Percentiles rank a stretch among this genome's conserved stretches.
Conservation (phyloP, 495 filamentous ascomycete genomes). For the Hypomontagnella submonticulosa region DNA sequence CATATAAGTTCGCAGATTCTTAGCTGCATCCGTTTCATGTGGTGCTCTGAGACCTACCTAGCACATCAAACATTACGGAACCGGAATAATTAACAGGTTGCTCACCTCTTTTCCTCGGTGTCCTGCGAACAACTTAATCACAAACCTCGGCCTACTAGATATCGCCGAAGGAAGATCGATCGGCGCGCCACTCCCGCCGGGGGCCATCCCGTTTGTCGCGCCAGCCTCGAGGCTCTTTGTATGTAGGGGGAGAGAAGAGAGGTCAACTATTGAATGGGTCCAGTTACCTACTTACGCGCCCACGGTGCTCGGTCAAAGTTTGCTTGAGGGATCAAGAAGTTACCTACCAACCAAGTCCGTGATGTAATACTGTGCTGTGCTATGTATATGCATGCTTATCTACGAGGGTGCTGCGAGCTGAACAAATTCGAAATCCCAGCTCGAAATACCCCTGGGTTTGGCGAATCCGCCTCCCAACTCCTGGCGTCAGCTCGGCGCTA, state of each 20-base stretch:
- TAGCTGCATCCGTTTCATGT: conserved; percentile 12
- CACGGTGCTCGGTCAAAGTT: background rate
- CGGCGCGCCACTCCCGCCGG: conserved; percentile 42
- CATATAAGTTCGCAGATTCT: background rate
- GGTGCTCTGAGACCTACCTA: conserved; percentile 18
- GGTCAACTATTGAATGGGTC: conserved; percentile 2
- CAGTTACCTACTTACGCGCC: conserved; percentile 4
- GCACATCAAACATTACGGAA: conserved; percentile 11
- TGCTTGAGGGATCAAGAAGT: no score
- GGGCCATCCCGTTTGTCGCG: conserved; percentile 28
- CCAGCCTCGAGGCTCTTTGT: conserved; percentile 23
- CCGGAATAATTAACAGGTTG: conserved; percentile 9
- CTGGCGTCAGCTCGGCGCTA: conserved; percentile 32
- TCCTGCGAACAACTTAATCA: conserved; percentile 1
- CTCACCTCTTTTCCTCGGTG: conserved; percentile 8
- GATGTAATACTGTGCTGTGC: conserved; percentile 11
- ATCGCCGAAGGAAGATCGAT: conserved; percentile 43
- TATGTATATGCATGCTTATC: conserved; percentile 16
- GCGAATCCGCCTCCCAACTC: conserved; percentile 1
- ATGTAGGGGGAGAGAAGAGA: conserved; percentile 15
- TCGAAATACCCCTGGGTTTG: conserved; percentile 15
- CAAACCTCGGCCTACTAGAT: conserved; percentile 20
- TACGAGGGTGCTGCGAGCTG: conserved; percentile 26
- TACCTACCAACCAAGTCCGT: background rate
- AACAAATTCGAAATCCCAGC: conserved; percentile 24